Percentiles rank a stretch among this genome's conserved stretches.
These are phyloP conservation scores for Pseudocercospora fuligena DNA, from an alignment of 2,329 filamentous ascomycete genomes.

Conservation along the genomic window DNA sequence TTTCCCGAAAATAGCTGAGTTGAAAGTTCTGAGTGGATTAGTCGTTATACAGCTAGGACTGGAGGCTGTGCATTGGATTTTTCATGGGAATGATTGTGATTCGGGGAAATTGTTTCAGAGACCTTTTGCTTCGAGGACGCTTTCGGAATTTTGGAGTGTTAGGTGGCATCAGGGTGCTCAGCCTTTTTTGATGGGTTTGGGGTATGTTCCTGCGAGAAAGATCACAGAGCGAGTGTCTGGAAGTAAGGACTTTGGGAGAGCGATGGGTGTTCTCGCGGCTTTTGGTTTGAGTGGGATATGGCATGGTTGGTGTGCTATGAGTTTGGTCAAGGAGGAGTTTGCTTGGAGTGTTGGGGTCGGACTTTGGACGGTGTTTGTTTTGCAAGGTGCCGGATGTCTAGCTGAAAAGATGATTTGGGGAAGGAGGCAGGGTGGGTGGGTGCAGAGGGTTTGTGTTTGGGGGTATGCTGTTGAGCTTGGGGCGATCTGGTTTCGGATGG, in stretches of 20 bases:
- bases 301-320: constrained; percentile 19
- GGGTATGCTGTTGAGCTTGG: constrained; percentile 13
- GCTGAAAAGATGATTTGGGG: constrained; percentile 13
- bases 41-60: constrained; percentile 7
- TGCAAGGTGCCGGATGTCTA: constrained; percentile 20
- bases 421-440: not conserved
- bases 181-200: constrained; percentile 13
- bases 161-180: constrained; percentile 22
- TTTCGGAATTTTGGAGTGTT: constrained; percentile 13
- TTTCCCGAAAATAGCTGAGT: constrained; percentile 9
- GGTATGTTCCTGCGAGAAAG: constrained; percentile 5
- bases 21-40: constrained; percentile 8
- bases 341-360: constrained; percentile 3
- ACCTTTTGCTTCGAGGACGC: constrained; percentile 12
- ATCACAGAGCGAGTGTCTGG: not conserved
- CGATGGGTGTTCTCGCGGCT: constrained; percentile 10
- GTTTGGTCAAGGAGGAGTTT: not conserved
- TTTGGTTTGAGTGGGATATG: constrained; percentile 20
- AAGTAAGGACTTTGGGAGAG: not conserved
- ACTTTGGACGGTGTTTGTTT: constrained; percentile 15
- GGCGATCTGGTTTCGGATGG: constrained; percentile 9
- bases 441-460: constrained; percentile 14
- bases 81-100: not conserved
- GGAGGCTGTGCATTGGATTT: constrained; percentile 5
- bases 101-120: constrained; percentile 4